Evolutionary conservation across 2,329 filamentous ascomycete species (phyloP), one percentile per base, ranked within the genome.

Genomic region (Cryphonectria naterciae): DNA sequence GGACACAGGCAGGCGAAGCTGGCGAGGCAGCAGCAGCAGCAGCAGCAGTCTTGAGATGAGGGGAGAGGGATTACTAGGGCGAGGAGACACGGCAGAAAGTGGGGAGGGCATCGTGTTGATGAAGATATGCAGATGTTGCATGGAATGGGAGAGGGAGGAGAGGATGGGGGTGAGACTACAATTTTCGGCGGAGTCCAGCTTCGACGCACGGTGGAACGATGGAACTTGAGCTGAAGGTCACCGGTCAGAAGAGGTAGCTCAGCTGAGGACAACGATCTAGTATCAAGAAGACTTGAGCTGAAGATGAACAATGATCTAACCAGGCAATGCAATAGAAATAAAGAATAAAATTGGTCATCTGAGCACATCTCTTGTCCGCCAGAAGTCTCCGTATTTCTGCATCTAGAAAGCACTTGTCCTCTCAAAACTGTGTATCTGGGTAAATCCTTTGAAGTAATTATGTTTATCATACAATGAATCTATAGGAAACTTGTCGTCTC

Each of bases 1-100:
- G 39, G 15, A 22, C 61, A 64, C 39, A n/a, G n/a, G 5, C 37
- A 64, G 39, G 61, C 61, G 61, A 64, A 46, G 61, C 61, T 64
- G 61, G 25, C 37, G 61, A 41, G n/a, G 13, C 61, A 46, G 61
- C 32, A 22, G 58, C 37, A 37, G 10, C 32, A 32, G 17, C 17
- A 62, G 32, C 32, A 43, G 37, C 39, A 46, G 37, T n/a, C 32
- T 41, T 32, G 28, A 35, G 19, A 17, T 5, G 52, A 19, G 28
- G 25, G 17, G 32, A n/a, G 58, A 35, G 17, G 17, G 17, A 46
- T 19, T 0, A 43, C 7, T 2, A 43, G 39, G 17, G 58, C 17
- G 10, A 17, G 28, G 5, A 46, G 61, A 25, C 4, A n/a, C 22
- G 8, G 4, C 2, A 7, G 17, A n/a, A 39, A n/a, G 39, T 22